Base-by-base conservation (phyloP, 2,329 filamentous ascomycete species). In the Pseudopithomyces maydicus region DNA sequence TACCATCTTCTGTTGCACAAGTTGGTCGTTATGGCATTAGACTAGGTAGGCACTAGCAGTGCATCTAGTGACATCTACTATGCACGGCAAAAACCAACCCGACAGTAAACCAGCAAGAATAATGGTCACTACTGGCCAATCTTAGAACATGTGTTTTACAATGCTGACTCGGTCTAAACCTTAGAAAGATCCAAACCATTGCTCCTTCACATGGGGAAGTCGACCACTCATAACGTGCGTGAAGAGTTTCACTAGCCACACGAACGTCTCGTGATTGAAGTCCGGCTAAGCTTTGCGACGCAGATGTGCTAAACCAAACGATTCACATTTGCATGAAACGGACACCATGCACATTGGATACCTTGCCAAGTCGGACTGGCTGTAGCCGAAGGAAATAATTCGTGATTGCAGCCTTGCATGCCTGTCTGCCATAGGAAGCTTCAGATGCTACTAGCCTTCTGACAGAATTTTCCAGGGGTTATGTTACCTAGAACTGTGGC, bases 281-380 rank as follows among this genome's bases (percentile, higher is more conserved):
- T 57, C 54, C 49, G 55, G 60, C 58, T 55, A 64, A 66, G 60
- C 57, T 64, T 66, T 58, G 54, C 42, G 63, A 63, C 59, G 61
- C 62, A 61, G 52, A 62, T 56, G 51, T 56, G 53, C 35, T 57
- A 66, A 67, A 68, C 67, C 55, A 70, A 70, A 69, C 64, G 51
- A 56, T 62, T 32, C 61, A 60, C 54, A 53, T 62, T 29, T 50
- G 45, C 58, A 62, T 70, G 69, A 74, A 74, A 74, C 72, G 36
- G 53, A 51, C 54, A 54, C 45, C 58, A 68, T 50, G 64, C 65
- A 61, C 58, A 58, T 63, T 56, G 59, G 56, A 63, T 57, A 61
- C 44, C 39, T 43, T 53, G 57, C 63, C 63, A 67, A 62, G 56
- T 57, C 66, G 65, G 63, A 41, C 56, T 26, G 47, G 44, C 23